These are phyloP conservation scores for Plectosphaerella cucumerina DNA, from an alignment of 2,329 filamentous ascomycete genomes.

Conservation along the genomic window DNA sequence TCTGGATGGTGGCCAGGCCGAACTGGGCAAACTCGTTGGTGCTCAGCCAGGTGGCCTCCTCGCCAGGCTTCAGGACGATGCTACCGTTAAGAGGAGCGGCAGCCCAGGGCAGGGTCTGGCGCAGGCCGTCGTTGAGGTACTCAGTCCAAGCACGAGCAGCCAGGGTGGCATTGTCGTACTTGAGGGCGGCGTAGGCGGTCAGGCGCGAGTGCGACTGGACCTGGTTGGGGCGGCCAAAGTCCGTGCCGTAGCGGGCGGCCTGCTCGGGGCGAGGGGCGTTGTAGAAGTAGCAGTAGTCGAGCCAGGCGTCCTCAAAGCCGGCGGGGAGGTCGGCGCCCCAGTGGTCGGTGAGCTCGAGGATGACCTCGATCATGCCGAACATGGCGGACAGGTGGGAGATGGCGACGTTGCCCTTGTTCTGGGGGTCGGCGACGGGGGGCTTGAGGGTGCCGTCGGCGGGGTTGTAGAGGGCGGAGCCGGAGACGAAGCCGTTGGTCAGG, in stretches of 20 bases:
- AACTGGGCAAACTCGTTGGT: conserved; percentile 56
- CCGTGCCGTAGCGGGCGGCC: conserved; percentile 43
- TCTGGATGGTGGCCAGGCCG: conserved; percentile 52
- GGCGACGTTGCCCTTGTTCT: conserved; percentile 45
- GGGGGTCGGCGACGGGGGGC: conserved; percentile 47
- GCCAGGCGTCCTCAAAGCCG: conserved; percentile 49
- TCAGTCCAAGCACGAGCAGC: conserved; percentile 50
- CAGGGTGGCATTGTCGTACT: conserved; percentile 39
- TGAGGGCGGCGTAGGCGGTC: conserved; percentile 47
- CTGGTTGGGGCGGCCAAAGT: conserved; percentile 43
- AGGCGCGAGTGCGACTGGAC: conserved; percentile 55
- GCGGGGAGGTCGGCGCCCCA: conserved; percentile 37
- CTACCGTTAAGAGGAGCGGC: conserved; percentile 36
- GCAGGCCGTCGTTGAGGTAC: conserved; percentile 45
- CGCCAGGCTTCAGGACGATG: conserved; percentile 39
- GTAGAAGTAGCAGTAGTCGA: conserved; percentile 59
- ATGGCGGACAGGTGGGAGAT: conserved; percentile 54
- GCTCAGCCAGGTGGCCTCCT: conserved; percentile 53
- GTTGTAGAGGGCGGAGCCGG: conserved; percentile 49
- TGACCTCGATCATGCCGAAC: conserved; percentile 55
- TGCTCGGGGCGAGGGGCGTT: conserved; percentile 45
- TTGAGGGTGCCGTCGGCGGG: conserved; percentile 42
- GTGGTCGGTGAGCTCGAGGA: conserved; percentile 53
- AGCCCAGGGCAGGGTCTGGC: conserved; percentile 28
- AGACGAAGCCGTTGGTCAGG: conserved; percentile 56